Base-by-base conservation (phyloP, 768 basidiomycete species). In the Chalciporus pseudorubinellus region DNA sequence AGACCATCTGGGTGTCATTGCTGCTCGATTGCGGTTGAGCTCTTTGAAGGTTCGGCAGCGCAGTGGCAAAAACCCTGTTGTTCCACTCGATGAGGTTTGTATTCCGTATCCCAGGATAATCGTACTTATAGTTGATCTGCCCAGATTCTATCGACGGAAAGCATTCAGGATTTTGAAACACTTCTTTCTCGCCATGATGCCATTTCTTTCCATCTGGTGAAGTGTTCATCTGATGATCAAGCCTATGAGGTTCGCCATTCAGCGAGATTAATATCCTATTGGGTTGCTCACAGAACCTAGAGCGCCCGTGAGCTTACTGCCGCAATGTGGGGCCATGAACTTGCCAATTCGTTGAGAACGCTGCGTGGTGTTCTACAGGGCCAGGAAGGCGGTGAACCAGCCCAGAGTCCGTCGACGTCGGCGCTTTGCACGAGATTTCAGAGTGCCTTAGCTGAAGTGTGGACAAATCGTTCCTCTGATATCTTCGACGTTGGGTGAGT, bases 1-100 rank as follows among this genome's bases (percentile, higher is more conserved):
- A 31, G 97, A 99, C 64, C 92, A 98, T 69, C 75, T 99, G 0
- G 97, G 97, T 10, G 78, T 86, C n/a, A 91, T 99, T 46, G 94
- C 89, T 20, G 89, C 93, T 4, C 81, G 83, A 38, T 78, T 98
- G 38, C 80, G 89, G 28, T 71, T 79, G 0, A 85, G 80, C 33
- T 70, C 73, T 45, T 67, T 85, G 40, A 76, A 62, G 58, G 66
- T 64, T 44, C 55, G 61, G 18, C 56, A 65, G 53, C 53, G 57
- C n/a, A 36, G 76, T 70, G 64, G 52, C 48, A 76, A 68, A 48
- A 66, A 52, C 48, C 65, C 9, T 55, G 41, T 89, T 55, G 75
- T 76, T 51, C 75, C 89, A 3, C 61, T 95, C 24, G 90, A 91
- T 31, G 90, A 93, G 73, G 92, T 89, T 58, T 7, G 19, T 22